Base-by-base conservation (phyloP, 371 early-diverging fungal species). In the Mortierella sp. region DNA sequence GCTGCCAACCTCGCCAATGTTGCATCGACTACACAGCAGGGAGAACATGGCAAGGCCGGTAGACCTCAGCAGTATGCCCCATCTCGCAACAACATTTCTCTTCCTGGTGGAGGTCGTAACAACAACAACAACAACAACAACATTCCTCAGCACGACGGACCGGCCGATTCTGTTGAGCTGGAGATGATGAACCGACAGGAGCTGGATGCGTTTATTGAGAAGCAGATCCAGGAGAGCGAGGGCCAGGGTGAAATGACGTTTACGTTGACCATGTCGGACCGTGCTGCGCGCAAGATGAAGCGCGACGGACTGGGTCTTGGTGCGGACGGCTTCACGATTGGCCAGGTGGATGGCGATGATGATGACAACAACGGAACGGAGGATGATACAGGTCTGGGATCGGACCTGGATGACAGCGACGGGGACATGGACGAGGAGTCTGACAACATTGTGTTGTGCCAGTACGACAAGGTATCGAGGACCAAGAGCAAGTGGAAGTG, bases 401-500 rank as follows among this genome's bases (percentile, higher is more conserved):
- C 81, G 26, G 88, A 80, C 42, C 73, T 78, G 44, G 97, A 95
- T 70, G 92, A 93, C 28, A 91, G 89, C 42, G 92, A 88, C 68
- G 95, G 93, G 8, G 96, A 95, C 60, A 96, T 94, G 60, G 94
- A 90, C 45, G 94, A 94, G 79, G 97, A 97, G 42, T 91, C 94
- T 52, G 95, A 94, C 68, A 94, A 98, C 82, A 94, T 97, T 75
- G 96, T 98, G 48, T 86, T 99, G 54, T 99, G 99, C 84, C 96
- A 97, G 82, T 98, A 97, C 88, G 99, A 98, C 84, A 98, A 98
- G 90, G 96, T 98, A 45, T 94, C 94, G 26, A 94, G 99, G 78
- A 97, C 97, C 79, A 98, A 98, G 90, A 99, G 97, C 92, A 97
- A 97, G 90, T 99, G 99, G 99, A 97, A 97, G 92, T 97, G 98